phyloP scores from a whole-genome alignment of 441 rosid genomes.

The Adansonia gregorii region DNA sequence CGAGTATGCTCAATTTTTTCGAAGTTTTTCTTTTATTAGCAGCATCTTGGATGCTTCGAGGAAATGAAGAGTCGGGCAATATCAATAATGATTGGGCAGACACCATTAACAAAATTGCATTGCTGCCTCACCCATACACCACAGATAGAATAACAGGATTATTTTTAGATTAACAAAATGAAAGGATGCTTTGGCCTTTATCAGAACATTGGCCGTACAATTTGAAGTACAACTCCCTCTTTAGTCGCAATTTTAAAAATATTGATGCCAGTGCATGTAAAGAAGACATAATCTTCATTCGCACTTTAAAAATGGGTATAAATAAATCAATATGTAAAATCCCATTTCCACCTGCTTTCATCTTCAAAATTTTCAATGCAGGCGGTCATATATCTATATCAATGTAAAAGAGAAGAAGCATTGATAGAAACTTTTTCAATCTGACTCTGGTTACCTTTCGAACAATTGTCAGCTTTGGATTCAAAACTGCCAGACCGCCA shows the following conservation, averaged over 20 bases:
- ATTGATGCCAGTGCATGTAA: neutral
- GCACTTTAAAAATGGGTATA: neutral
- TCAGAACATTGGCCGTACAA: too few relatives aligned
- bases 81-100: too few relatives aligned
- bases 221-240: neutral
- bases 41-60: too few relatives aligned
- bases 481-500: slow-evolving; percentile 94
- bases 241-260: neutral
- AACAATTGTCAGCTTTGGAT: slow-evolving; percentile 95
- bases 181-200: too few relatives aligned
- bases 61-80: too few relatives aligned
- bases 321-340: neutral
- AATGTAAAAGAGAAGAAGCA: neutral
- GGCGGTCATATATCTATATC: neutral
- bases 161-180: too few relatives aligned
- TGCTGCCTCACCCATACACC: too few relatives aligned
- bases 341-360: neutral
- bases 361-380: neutral
- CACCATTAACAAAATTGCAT: too few relatives aligned
- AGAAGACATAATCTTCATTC: neutral
- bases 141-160: too few relatives aligned
- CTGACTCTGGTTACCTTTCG: slow-evolving; percentile 68
- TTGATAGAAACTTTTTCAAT: neutral
- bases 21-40: too few relatives aligned
- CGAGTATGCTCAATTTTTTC: too few relatives aligned